Conservation (phyloP, 164 flowering plant genomes). For the Annona squamosa region DNA sequence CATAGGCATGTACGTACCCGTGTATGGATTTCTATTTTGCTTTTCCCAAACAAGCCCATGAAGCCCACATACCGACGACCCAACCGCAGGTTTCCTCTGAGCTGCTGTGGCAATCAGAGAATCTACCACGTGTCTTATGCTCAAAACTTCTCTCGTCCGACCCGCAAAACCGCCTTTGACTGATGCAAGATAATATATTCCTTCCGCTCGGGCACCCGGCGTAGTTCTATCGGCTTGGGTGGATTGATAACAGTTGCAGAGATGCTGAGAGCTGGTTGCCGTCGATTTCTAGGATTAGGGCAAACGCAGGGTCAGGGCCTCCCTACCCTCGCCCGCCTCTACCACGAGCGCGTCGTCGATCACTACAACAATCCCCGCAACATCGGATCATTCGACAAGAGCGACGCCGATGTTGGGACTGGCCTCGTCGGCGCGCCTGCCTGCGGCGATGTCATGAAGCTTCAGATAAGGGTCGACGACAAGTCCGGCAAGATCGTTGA, state of each 20-base stretch:
- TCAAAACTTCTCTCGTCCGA: not conserved
- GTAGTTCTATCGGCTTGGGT: not conserved
- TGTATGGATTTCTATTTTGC: too few relatives aligned
- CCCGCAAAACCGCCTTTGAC: not conserved
- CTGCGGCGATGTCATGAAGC: conserved; percentile 98
- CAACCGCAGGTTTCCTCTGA: too few relatives aligned
- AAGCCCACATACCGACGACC: too few relatives aligned
- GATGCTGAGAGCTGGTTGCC: conserved; percentile 26
- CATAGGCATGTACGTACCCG: too few relatives aligned
- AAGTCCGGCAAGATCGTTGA: conserved; percentile 69
- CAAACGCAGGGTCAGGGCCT: not conserved
- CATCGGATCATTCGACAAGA: conserved; percentile 92
- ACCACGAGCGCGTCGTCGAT: conserved; percentile 93
- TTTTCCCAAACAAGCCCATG: too few relatives aligned
- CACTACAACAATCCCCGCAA: conserved; percentile 94
- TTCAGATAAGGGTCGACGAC: conserved; percentile 83
- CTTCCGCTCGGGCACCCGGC: not conserved
- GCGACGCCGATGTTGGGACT: conserved; percentile 82
- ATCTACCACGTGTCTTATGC: not conserved
- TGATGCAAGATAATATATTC: not conserved
- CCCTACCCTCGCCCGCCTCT: conserved; percentile 31
- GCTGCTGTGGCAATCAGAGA: not conserved
- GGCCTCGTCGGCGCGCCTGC: conserved; percentile 99
- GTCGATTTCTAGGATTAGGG: conserved; percentile 25
- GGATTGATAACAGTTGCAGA: not conserved